Percentiles rank a stretch among this genome's conserved stretches.
phyloP scores from a whole-genome alignment of 2,329 filamentous ascomycete genomes.

The Tolypocladium inflatum region DNA sequence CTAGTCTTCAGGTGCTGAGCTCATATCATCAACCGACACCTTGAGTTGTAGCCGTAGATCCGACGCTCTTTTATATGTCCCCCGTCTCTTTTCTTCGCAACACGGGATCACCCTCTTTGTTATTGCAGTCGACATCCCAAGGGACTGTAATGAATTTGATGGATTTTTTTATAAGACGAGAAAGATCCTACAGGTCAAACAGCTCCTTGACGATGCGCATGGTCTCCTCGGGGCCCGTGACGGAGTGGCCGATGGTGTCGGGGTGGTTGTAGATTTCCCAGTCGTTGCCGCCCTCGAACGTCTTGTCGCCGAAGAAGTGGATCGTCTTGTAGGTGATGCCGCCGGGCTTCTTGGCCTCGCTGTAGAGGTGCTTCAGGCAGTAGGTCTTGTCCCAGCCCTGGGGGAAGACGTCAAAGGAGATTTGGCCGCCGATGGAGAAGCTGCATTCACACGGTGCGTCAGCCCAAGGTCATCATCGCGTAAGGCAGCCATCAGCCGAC shows the following conservation, averaged over 20 bases:
- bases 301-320: slow-evolving; percentile 99
- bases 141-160: neutral
- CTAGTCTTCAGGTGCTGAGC: neutral
- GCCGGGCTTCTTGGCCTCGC: slow-evolving; percentile 60
- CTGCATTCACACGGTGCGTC: slow-evolving; percentile 27
- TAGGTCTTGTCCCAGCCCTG: slow-evolving; percentile 98
- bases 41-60: neutral
- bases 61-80: neutral
- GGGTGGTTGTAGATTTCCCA: slow-evolving; percentile 83
- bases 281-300: slow-evolving; percentile 83
- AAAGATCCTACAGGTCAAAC: slow-evolving; percentile 49
- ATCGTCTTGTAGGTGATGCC: slow-evolving; percentile 75
- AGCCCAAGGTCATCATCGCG: too few species aligned
- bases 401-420: slow-evolving; percentile 98
- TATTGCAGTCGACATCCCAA: neutral
- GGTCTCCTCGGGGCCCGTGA: slow-evolving; percentile 75
- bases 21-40: neutral
- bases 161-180: neutral
- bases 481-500: neutral
- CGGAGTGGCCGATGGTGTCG: slow-evolving; percentile 76
- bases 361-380: slow-evolving; percentile 80
- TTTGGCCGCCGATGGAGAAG: slow-evolving; percentile 92
- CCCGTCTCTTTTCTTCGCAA: neutral
- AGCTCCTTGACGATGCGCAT: slow-evolving; percentile 69
- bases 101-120: neutral